phyloP scores from a whole-genome alignment of 2,329 filamentous ascomycete genomes.

The Colletotrichum ledebouriae region DNA sequence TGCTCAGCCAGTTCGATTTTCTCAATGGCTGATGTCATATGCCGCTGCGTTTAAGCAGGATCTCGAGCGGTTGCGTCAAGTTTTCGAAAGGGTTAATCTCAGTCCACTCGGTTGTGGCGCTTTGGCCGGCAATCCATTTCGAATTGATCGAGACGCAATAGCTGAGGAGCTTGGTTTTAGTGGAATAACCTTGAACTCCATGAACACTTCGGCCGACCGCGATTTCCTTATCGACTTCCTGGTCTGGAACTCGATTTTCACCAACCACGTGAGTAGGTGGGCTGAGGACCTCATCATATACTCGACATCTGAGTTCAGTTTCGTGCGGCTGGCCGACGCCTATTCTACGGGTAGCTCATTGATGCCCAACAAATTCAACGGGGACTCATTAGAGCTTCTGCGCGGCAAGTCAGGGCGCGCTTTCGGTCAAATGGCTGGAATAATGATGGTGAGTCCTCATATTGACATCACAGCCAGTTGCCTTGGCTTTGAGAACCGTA shows the following conservation, averaged over 20 bases:
- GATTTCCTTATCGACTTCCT: slow-evolving; percentile 81
- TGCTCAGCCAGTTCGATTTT: slow-evolving; percentile 46
- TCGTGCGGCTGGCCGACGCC: slow-evolving; percentile 44
- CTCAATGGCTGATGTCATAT: slow-evolving; percentile 46
- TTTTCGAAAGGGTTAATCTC: slow-evolving; percentile 45
- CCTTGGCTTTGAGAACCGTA: slow-evolving; percentile 41
- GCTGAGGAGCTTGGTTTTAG: slow-evolving; percentile 78
- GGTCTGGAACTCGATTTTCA: slow-evolving; percentile 77
- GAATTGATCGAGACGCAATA: slow-evolving; percentile 50
- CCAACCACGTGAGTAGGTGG: slow-evolving; percentile 79
- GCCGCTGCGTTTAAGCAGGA: slow-evolving; percentile 46
- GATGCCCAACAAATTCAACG: slow-evolving; percentile 46
- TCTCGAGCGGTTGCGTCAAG: slow-evolving; percentile 46
- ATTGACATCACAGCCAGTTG: slow-evolving; percentile 37
- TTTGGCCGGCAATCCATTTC: slow-evolving; percentile 48
- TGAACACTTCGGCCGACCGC: slow-evolving; percentile 77
- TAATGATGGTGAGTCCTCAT: slow-evolving; percentile 67
- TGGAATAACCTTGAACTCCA: slow-evolving; percentile 76
- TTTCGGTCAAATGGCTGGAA: slow-evolving; percentile 63
- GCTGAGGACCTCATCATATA: slow-evolving; percentile 78
- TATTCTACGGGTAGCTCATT: slow-evolving; percentile 46
- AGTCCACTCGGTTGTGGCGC: slow-evolving; percentile 46
- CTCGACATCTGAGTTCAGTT: slow-evolving; percentile 46
- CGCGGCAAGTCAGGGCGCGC: slow-evolving; percentile 53
- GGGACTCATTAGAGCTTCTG: slow-evolving; percentile 46